These are phyloP conservation scores for Fusarium citri DNA, from an alignment of 2,329 filamentous ascomycete species.

Conservation along the genomic window DNA sequence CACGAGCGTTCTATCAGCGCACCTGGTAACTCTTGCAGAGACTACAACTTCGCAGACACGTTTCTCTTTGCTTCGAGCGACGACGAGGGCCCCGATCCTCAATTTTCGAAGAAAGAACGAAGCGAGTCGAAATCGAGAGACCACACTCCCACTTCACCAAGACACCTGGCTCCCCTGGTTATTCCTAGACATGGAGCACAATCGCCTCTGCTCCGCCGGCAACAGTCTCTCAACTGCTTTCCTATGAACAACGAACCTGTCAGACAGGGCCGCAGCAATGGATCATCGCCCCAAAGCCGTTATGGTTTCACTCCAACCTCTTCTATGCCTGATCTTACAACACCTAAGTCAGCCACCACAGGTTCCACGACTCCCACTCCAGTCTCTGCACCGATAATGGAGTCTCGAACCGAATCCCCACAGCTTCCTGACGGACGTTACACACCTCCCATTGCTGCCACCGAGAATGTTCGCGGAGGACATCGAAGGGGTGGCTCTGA, in stretches of 20 bases:
- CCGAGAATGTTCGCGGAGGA: constrained; percentile 36
- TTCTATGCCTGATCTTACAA: constrained; percentile 54
- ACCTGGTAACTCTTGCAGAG: constrained; percentile 64
- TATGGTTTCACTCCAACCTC: constrained; percentile 54
- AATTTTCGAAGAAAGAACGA: constrained; percentile 42
- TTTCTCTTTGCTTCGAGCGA: constrained; percentile 43
- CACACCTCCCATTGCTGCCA: constrained; percentile 43
- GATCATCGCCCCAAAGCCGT: constrained; percentile 58
- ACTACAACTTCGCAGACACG: constrained; percentile 49
- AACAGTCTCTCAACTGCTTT: constrained; percentile 59
- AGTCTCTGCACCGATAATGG: constrained; percentile 59
- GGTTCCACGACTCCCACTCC: constrained; percentile 59
- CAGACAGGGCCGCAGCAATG: constrained; percentile 58
- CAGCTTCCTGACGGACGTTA: constrained; percentile 57
- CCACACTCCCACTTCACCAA: constrained; percentile 60
- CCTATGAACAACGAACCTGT: constrained; percentile 59
- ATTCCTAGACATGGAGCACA: constrained; percentile 57
- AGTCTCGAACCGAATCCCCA: constrained; percentile 56
- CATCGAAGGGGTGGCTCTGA: constrained; percentile 69
- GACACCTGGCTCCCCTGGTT: constrained; percentile 65
- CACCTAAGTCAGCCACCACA: constrained; percentile 59
- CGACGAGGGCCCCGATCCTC: constrained; percentile 41
- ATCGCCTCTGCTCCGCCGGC: constrained; percentile 43
- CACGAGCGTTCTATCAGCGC: constrained; percentile 74
- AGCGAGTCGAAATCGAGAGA: constrained; percentile 9